Evolutionary conservation across 441 rosid species (phyloP), one percentile per base, ranked within the genome.

Genomic region (Codiaeum variegatum): DNA sequence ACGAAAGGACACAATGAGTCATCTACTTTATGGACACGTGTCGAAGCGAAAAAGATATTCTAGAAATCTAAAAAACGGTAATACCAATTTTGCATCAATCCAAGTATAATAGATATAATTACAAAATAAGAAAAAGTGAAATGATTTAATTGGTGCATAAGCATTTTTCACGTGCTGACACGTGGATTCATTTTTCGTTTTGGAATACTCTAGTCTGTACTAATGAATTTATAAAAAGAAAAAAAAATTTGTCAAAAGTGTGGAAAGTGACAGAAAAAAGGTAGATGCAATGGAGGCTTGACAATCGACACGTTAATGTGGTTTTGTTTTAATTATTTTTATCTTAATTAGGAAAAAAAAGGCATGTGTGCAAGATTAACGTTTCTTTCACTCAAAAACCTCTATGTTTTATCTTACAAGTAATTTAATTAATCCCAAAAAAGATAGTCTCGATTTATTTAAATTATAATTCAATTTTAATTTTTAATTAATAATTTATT

Each of bases 331-430:
- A 46, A 2, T 62, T 40, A 16, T 34, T 5, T 5, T 47, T 16
- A 16, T 47, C 4, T 51, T 51, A 19, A 6, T 52, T 23, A 54
- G 65, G 40, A n/a, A 28, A 9, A 0, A n/a, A 28, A 9, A 0
- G 5, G 11, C 12, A 18, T 47, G 47, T 21, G 26, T 36, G n/a
- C n/a, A 3, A 65, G 46, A 75, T 78, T 75, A 65, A 80, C 80
- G 79, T 84, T 85, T 85, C 90, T 88, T 87, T 81, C 87, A 83
- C 89, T 81, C 90, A 79, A 84, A 69, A 83, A 79, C 78, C 77
- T 79, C 87, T 73, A 42, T 21, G 54, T 56, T 52, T 72, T 26
- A 34, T 24, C 73, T 36, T 62, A 16, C 72, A 78, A 62, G 24
- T 31, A 62, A 34, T 12, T 19, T 16, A 34, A 19, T 31, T 16